phyloP scores from a whole-genome alignment of 148 eudicot species.

The Euryodendron excelsum region DNA sequence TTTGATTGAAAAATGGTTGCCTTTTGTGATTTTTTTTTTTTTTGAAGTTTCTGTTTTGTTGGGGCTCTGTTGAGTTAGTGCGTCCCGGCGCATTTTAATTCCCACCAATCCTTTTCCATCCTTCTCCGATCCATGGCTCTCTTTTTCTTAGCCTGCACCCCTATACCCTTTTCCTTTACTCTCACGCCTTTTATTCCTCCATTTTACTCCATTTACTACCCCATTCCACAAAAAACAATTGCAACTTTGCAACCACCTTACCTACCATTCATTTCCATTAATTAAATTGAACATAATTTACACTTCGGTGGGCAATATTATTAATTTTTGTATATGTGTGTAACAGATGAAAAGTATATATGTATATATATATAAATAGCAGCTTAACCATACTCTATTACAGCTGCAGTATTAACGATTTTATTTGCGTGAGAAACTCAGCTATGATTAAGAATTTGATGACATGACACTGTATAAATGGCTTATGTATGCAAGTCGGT shows the following conservation, averaged over 20 bases:
- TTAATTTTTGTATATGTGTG: too few relatives aligned
- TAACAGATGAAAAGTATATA: too few relatives aligned
- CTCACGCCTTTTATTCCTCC: neutral
- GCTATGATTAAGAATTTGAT: too few relatives aligned
- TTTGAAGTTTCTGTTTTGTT: too few relatives aligned
- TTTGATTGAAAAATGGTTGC: neutral
- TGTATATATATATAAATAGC: too few relatives aligned
- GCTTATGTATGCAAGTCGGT: too few relatives aligned
- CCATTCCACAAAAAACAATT: neutral
- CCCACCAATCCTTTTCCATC: slow-evolving; percentile 8
- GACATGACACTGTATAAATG: too few relatives aligned
- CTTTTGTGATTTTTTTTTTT: neutral
- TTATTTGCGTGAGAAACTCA: too few relatives aligned
- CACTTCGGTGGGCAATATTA: neutral
- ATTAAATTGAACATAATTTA: neutral
- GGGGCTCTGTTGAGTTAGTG: neutral
- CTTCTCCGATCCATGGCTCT: neutral
- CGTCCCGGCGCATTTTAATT: slow-evolving; percentile 8
- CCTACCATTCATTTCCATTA: slow-evolving; percentile 4
- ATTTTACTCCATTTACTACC: neutral
- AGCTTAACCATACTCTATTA: too few relatives aligned
- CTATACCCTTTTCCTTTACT: neutral
- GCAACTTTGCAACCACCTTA: slow-evolving; percentile 8
- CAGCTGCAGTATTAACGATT: too few relatives aligned
- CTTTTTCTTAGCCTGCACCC: neutral